Evolutionary conservation across 305 asterid species (phyloP), one percentile per base, ranked within the genome.

Genomic region (Ilex paraguariensis): DNA sequence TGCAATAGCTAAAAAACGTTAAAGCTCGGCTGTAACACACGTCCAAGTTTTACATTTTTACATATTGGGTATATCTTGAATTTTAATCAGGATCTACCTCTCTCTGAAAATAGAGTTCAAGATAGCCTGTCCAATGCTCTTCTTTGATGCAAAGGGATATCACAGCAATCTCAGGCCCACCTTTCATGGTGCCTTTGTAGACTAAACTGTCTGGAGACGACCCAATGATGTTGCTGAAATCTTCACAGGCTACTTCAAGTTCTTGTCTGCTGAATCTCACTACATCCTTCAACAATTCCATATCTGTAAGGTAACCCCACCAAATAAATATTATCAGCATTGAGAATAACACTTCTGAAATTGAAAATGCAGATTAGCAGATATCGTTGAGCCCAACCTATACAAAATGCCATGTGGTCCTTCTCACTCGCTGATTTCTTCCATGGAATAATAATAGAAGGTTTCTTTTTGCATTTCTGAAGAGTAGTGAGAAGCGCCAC

Each of bases 171-270:
- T 94, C 99, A 2, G 87, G 91, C 54, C 97, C 99, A 31, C 91
- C 85, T 74, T 82, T 86, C 71, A 91, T 63, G 46, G 80, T 94
- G 52, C 99, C 98, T 75, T 94, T 94, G 76, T 88, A 91, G 13
- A 94, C 95, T 36, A 82, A 61, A 68, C 96, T 88, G 54, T 88
- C 96, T 0, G 96, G 82, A 56, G 96, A 91, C 17, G 97, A 82
- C 40, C 97, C 98, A 7, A 94, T 94, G 66, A 94, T 94, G 77
- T 94, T 94, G 84, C 98, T 94, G 75, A 90, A 94, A 81, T 90
- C 99, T 84, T 94, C 99, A 70, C 99, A 94, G 40, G 99, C 99
- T 36, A 82, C 79, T 74, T 91, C 99, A 5, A 94, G 98, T 72
- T 90, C 99, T 75, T 83, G 91, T 71, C 96, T 68, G 88, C 80